Evolutionary conservation across 2,329 filamentous ascomycete species (phyloP), one percentile per base, ranked within the genome.

Genomic region (Ceratocystis variospora): DNA sequence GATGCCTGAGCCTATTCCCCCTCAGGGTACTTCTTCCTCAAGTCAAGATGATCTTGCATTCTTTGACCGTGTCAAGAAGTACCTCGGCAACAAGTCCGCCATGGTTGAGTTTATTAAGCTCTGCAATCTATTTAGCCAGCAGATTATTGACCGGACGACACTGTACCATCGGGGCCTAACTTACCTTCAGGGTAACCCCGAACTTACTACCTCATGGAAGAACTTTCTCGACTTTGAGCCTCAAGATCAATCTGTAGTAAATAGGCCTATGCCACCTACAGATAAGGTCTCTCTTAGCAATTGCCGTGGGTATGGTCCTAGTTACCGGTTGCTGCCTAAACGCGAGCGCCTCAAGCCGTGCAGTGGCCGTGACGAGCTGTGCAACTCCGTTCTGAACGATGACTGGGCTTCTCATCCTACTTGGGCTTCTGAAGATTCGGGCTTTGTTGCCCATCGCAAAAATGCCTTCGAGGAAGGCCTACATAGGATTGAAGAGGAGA

Each of bases 351-450:
- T 94, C 68, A 95, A 96, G 78, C 85, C 88, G 0, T 99, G 94
- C 77, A 94, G 90, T 73, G 94, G 94, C 10, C 88, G 94, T 59
- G 94, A 99, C 73, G 91, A 96, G 74, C 86, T 99, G 71, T 99
- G 94, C 77, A 87, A 90, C 70, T 87, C 88, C 28, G 93, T 99
- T 0, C 80, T 99, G 65, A 99, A 99, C 70, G 94, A 99, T 71
- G 90, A 96, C 71, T 99, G 94, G 94, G 94, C 94, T 1, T 97
- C 93, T 31, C 94, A 99, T 76, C 94, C 94, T 2, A 99, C 94
- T 0, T 99, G 94, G 94, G 94, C 93, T 1, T 97, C 93, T 0
- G 94, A 99, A 75, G 94, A 99, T 73, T 96, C 90, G 57, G 94
- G 94, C 0, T 99, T 99, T 71, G 93, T 99, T 68, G 94, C 94